Evolutionary conservation across 2,329 filamentous ascomycete genomes (phyloP), one percentile per base, ranked within the genome.

Genomic region (Zymoseptoria tritici): DNA sequence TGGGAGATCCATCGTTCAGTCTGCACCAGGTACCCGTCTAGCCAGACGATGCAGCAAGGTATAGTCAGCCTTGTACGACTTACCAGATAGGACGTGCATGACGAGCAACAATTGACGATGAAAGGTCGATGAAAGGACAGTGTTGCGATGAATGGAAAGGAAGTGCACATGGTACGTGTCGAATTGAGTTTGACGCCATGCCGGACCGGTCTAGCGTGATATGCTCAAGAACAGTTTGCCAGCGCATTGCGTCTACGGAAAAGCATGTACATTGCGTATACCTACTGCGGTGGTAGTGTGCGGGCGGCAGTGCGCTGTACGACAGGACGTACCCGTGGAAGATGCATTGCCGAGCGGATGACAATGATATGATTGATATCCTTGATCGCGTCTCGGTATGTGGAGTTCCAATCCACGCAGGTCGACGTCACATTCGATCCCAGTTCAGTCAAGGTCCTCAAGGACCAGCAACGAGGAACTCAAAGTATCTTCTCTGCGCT

Each of bases 21-120:
- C 36, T 5, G 36, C 9, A 13, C 36, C 36, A 42, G 36, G 36
- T 13, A 42, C 36, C 36, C 36, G 36, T 42, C 36, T 42, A 4
- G 36, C 9, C 16, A n/a, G 16, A 46, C 11, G 36, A 46, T 46
- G 36, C 36, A 46, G 13, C 36, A 16, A 46, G 36, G 36, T 9
- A 46, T 16, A 4, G 36, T 46, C 36, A n/a, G 13, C 50, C 46
- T 57, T 56, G 59, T 61, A 54, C 57, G 50, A 54, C 55, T 24
- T 31, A 51, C 53, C 60, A 36, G 54, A 57, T 49, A 49, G n/a
- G 16, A 55, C 53, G 57, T 61, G 60, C 60, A 60, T 46, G n/a
- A 53, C 21, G 42, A 42, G 19, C 42, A 46, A 56, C 20, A 29
- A 16, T 24, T 16, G 19, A 52, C 19, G 22, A 24, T 21, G 16